A percentile compares a stretch with the other conserved stretches of the same genome.
Evolutionary conservation across 345 rosid species (phyloP).

Genomic region (Cardamine chenopodiifolia): DNA sequence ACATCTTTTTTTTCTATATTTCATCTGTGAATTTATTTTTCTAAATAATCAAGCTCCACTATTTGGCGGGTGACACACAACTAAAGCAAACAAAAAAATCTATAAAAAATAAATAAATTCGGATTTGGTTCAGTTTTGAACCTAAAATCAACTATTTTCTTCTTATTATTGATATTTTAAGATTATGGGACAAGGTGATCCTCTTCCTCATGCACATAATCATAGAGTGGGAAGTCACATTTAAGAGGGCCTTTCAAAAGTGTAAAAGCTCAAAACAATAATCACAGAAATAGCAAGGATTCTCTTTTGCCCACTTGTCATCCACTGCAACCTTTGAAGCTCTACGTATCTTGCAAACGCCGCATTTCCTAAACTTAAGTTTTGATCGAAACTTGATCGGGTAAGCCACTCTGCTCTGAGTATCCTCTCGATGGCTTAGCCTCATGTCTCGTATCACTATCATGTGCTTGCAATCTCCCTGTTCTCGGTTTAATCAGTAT

Average conservation of each 20-base stretch:
- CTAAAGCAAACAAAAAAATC: too few relatives aligned
- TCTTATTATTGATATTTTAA: neutral
- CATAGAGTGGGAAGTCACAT: slow-evolving; percentile 55
- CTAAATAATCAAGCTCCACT: too few relatives aligned
- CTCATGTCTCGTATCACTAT: slow-evolving; percentile 86
- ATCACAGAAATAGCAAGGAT: slow-evolving; percentile 79
- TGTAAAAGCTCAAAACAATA: slow-evolving; percentile 70
- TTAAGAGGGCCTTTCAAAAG: slow-evolving; percentile 43
- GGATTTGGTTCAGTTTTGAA: neutral
- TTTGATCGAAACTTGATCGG: slow-evolving; percentile 61
- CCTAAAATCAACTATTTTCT: neutral
- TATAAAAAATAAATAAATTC: too few relatives aligned
- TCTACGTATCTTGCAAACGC: slow-evolving; percentile 61
- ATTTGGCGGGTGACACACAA: too few relatives aligned
- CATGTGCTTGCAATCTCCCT: slow-evolving; percentile 93
- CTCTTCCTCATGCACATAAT: slow-evolving; percentile 52
- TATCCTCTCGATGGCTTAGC: slow-evolving; percentile 73
- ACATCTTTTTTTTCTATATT: too few relatives aligned
- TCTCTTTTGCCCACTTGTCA: slow-evolving; percentile 71
- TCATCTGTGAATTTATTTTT: too few relatives aligned
- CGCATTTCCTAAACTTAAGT: slow-evolving; percentile 59
- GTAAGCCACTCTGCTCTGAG: slow-evolving; percentile 65
- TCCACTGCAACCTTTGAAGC: slow-evolving; percentile 63
- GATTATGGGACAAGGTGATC: neutral
- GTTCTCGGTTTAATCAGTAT: slow-evolving; percentile 15